A percentile compares a stretch with the other conserved stretches of the same genome.
Evolutionary conservation across 306 rosid genomes (phyloP).

Genomic region (Alnus glutinosa): DNA sequence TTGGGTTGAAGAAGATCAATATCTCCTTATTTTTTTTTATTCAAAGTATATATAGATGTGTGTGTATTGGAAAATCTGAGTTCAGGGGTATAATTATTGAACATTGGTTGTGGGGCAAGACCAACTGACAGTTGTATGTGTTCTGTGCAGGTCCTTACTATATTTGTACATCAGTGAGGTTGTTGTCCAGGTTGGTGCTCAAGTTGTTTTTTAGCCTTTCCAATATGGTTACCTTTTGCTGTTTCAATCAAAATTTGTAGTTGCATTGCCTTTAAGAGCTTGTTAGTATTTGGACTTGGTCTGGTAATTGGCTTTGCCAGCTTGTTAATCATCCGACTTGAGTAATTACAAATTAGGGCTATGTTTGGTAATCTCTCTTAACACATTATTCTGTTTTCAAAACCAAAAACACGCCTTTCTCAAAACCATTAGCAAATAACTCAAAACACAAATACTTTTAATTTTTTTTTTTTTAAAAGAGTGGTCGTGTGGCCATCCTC

Average conservation of each 20-base stretch:
- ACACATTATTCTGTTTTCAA: too few species aligned
- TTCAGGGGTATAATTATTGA: not conserved
- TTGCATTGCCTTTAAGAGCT: not conserved
- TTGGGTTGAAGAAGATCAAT: slow-evolving; percentile 1
- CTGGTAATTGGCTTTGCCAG: not conserved
- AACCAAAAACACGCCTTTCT: too few species aligned
- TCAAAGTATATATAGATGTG: not conserved
- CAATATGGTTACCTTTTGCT: slow-evolving; percentile 2
- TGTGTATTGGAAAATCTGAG: not conserved
- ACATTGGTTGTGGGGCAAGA: not conserved
- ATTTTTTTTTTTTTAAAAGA: too few species aligned
- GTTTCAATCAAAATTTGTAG: not conserved
- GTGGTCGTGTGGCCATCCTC: too few species aligned
- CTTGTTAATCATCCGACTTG: not conserved
- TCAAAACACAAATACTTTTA: too few species aligned
- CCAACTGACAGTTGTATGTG: slow-evolving; percentile 26
- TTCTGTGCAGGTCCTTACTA: slow-evolving; percentile 59
- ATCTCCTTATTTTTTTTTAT: not conserved
- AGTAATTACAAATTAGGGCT: not conserved
- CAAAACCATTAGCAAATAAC: too few species aligned
- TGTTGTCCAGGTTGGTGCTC: slow-evolving; percentile 59
- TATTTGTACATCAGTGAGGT: slow-evolving; percentile 84
- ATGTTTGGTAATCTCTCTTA: too few species aligned
- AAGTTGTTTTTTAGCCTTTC: slow-evolving; percentile 2
- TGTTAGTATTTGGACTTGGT: not conserved